Base-by-base conservation (phyloP, 2,329 filamentous ascomycete species). In the Aspergillus felis region DNA sequence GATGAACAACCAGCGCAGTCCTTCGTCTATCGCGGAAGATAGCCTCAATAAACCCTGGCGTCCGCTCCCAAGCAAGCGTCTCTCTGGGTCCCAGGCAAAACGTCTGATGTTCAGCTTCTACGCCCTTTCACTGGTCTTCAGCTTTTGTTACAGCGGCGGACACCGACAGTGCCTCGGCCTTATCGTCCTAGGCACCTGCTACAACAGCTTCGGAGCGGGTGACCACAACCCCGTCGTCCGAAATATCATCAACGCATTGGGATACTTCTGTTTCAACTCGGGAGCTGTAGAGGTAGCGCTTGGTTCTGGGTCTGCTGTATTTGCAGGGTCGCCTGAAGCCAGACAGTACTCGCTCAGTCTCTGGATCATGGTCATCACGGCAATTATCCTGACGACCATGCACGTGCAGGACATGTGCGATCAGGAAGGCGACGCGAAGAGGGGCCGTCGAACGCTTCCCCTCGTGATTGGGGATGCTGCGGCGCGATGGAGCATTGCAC, bases 1-100 rank as follows among this genome's bases (percentile, higher is more conserved):
- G 51, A 66, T 77, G 20, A 68, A 70, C 35, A 79, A 79, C 60
- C 76, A 79, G 55, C 68, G 74, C 2, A 60, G 63, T 2, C 60
- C 67, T 2, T 62, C 60, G 3, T 67, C 75, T 3, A 61, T 76
- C 8, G 49, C 59, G 0, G 78, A 79, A 57, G 77, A 79, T 61
- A 32, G 47, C 0, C 53, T 75, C 52, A 79, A 79, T 67, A 79
- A 79, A 54, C 74, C 75, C 20, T 70, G 67, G 64, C 63, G 73
- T 4, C 69, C 71, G 0, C 57, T 76, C 12, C 68, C 72, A 3
- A 56, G 59, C 2, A 60, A 61, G 5, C 63, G 64, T 1, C 59
- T 74, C 3, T 66, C 63, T 4, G 41, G 51, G 1, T 9, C 35
- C 1, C 53, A 66, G 12, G 61, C 63, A 0, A 57, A 58, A 3